These are phyloP conservation scores for Zarea fungicola DNA, from an alignment of 2,329 filamentous ascomycete genomes.

Conservation along the genomic window DNA sequence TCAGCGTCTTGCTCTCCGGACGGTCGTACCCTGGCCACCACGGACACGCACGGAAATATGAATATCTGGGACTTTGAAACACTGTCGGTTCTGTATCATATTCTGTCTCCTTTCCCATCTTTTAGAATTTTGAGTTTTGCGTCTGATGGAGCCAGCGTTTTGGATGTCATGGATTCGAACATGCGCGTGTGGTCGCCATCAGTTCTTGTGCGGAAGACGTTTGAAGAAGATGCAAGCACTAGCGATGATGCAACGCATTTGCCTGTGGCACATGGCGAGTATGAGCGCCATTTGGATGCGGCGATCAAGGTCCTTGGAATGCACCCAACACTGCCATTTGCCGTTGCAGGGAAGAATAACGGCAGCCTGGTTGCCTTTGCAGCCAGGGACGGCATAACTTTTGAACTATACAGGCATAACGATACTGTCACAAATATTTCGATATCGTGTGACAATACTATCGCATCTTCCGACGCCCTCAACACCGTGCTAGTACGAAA, in stretches of 20 bases:
- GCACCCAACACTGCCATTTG: background rate
- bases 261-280: background rate
- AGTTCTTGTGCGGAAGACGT: background rate
- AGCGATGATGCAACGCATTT: constrained; percentile 1
- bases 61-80: constrained; percentile 22
- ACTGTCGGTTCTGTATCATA: constrained; percentile 17
- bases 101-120: constrained; percentile 13
- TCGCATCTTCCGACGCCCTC: background rate
- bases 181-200: background rate
- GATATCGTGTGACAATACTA: background rate
- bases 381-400: background rate
- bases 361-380: background rate
- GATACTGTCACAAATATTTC: background rate
- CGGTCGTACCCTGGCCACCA: constrained; percentile 19
- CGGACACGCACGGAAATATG: constrained; percentile 15
- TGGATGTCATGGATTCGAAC: constrained; percentile 11
- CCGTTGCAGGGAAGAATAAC: background rate
- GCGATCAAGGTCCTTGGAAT: background rate
- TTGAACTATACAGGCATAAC: background rate
- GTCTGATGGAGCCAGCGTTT: constrained; percentile 16
- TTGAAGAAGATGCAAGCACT: constrained; percentile 1
- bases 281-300: background rate
- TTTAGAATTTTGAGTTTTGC: constrained; percentile 19
- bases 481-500: background rate
- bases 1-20: constrained; percentile 17